Percentiles rank a stretch among this genome's conserved stretches.
Conservation (phyloP, 495 filamentous ascomycete genomes). For the Trichoderma asperelloides region DNA sequence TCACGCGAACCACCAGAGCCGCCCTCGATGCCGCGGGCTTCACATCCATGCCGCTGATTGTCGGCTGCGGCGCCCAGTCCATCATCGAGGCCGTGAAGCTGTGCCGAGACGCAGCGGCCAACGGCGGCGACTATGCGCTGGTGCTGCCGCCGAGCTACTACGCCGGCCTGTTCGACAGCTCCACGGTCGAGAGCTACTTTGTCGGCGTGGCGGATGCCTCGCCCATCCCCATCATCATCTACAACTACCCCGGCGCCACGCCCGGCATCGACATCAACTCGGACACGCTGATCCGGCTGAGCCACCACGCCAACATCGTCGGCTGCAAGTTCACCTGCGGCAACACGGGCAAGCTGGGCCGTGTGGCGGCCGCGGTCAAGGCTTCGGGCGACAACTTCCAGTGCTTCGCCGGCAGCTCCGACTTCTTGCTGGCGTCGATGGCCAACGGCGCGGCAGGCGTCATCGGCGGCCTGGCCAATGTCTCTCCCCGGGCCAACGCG, state of each 20-base stretch:
- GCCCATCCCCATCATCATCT: constrained; percentile 82
- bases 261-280: constrained; percentile 68
- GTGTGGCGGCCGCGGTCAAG: constrained; percentile 71
- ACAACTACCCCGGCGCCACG: constrained; percentile 85
- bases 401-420: constrained; percentile 79
- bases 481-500: constrained; percentile 70
- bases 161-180: constrained; percentile 50
- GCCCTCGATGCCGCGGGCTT: constrained; percentile 66
- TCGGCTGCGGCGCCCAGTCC: constrained; percentile 77
- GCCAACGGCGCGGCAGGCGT: constrained; percentile 78
- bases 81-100: constrained; percentile 77
- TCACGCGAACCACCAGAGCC: constrained; percentile 70
- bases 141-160: constrained; percentile 88
- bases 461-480: constrained; percentile 77
- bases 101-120: constrained; percentile 64
- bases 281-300: constrained; percentile 59
- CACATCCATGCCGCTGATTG: constrained; percentile 69
- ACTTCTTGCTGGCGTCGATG: constrained; percentile 80
- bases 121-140: constrained; percentile 82
- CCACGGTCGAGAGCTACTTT: constrained; percentile 70
- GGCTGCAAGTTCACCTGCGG: constrained; percentile 90
- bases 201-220: constrained; percentile 67
- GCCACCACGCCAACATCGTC: constrained; percentile 77
- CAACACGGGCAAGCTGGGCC: constrained; percentile 84
- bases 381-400: constrained; percentile 51